Evolutionary conservation across 2,329 filamentous ascomycete genomes (phyloP), one percentile per base, ranked within the genome.

Genomic region (Blumeria graminis): DNA sequence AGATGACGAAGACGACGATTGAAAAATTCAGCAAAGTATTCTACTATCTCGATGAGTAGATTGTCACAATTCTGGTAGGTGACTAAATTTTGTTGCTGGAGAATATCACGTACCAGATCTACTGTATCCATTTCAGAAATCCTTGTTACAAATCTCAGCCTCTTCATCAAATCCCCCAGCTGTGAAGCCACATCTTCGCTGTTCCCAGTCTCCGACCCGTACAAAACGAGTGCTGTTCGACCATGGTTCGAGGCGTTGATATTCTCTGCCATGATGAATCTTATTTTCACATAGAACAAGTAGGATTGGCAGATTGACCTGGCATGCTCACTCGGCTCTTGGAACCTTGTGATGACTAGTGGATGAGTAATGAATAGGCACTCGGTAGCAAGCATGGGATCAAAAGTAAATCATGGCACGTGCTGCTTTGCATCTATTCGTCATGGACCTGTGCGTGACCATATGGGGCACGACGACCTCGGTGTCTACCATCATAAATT

Each of bases 171-270:
- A 43, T 81, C 75, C 41, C 82, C 86, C 59, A 96, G 72, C 67
- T 95, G 87, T 64, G 87, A 81, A 18, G 92, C 90, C 60, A 90
- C 78, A 69, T 96, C 90, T 69, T 94, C 86, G 56, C 87, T 83
- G 65, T 92, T 95, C 57, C 92, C 92, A 22, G 89, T 96, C 71
- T 98, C 92, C 41, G 90, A 93, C 56, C 87, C 92, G 70, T 94
- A 98, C 36, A 94, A 75, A 57, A 98, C 75, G 61, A 94, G 76
- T 55, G 76, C 78, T 45, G 71, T 75, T 62, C 76, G 63, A 50
- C 64, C 62, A 61, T 65, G 64, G 34, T 56, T 61, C 51, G 63
- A 63, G 22, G 61, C 62, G 39, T 56, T 56, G 13, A 58, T 41
- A 39, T 52, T 50, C 32, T 59, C 55, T 22, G 60, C 54, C 61